phyloP scores from a whole-genome alignment of 352 stramenopile genomes.

The Phytophthora pinifolia region DNA sequence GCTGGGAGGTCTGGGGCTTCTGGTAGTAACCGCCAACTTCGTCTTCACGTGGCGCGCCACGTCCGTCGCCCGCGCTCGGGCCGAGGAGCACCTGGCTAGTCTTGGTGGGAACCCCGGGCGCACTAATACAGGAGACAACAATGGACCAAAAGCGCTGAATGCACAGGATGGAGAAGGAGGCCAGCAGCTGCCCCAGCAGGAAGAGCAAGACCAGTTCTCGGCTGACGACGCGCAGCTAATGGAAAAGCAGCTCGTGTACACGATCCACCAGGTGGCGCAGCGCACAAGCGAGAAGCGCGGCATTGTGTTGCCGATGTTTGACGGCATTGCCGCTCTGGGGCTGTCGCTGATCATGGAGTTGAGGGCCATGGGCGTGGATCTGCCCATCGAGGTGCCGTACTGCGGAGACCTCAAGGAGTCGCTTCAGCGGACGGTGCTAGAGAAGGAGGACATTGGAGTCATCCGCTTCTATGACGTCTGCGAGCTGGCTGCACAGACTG shows the following conservation, averaged over 20 bases:
- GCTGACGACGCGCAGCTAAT: constrained; percentile 20
- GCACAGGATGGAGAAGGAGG: not conserved
- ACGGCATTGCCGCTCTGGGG: constrained; percentile 47
- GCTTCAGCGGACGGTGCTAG: constrained; percentile 28
- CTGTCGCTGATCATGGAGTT: constrained; percentile 65
- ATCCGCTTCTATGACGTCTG: constrained; percentile 68
- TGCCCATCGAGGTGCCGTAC: constrained; percentile 64
- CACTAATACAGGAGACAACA: not conserved
- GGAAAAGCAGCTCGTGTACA: constrained; percentile 39
- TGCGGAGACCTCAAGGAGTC: constrained; percentile 52
- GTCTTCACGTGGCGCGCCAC: constrained; percentile 33
- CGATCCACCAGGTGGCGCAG: constrained; percentile 33
- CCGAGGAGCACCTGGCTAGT: constrained; percentile 19
- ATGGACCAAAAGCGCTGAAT: not conserved
- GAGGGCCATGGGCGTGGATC: constrained; percentile 39
- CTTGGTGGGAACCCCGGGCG: constrained; percentile 5
- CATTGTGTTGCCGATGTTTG: constrained; percentile 61
- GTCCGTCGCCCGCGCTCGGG: constrained; percentile 5
- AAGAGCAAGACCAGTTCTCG: constrained; percentile 16
- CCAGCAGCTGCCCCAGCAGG: constrained; percentile 2
- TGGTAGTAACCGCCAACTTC: constrained; percentile 32
- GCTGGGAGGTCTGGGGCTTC: constrained; percentile 22
- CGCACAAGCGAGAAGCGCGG: constrained; percentile 37
- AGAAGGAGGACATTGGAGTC: constrained; percentile 40
- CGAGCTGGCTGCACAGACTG: constrained; percentile 33